Evolutionary conservation across 2,329 filamentous ascomycete genomes (phyloP), one percentile per base, ranked within the genome.

Genomic region (Hypoxylon sp.): DNA sequence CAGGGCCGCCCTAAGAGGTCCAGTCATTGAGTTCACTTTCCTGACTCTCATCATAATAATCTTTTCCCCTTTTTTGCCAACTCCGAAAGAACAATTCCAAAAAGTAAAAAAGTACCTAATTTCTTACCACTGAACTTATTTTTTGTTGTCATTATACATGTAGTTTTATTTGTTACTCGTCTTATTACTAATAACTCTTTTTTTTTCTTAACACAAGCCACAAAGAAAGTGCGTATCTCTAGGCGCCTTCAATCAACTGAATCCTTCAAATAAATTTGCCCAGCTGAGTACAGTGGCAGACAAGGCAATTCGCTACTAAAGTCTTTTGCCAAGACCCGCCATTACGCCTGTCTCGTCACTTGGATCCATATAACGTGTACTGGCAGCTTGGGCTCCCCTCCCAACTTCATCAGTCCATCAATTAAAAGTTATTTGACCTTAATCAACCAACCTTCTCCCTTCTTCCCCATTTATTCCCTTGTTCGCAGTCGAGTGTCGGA

Each of bases 371-470:
- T 52, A 57, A 67, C 53, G 64, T 67, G 64, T 67, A 68, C 63
- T 14, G 52, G 48, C 64, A 65, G 52, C 50, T 65, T 65, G 60
- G 64, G 60, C 67, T 65, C 64, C 62, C 65, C 68, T 68, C 65
- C 62, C 63, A 68, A 65, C 56, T 67, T 67, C 59, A 50, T 65
- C 65, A 53, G 24, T 65, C 44, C 51, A 68, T 69, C 63, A 69
- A 66, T 62, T 55, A 67, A 67, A 67, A 60, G 51, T 57, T 65
- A 66, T 53, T 31, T 46, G 5, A 48, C 8, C 33, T 46, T 57
- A 60, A 60, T 57, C 63, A 61, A 62, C 67, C 51, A 67, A 63
- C 50, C 63, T 54, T 59, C 62, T 55, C 44, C 26, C 35, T 55
- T 17, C 33, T 22, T 50, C 51, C 42, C 29, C 19, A 46, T 48